A percentile compares a stretch with the other conserved stretches of the same genome.
phyloP scores from a whole-genome alignment of 331 rosid genomes.

The Prunus yedoensis region DNA sequence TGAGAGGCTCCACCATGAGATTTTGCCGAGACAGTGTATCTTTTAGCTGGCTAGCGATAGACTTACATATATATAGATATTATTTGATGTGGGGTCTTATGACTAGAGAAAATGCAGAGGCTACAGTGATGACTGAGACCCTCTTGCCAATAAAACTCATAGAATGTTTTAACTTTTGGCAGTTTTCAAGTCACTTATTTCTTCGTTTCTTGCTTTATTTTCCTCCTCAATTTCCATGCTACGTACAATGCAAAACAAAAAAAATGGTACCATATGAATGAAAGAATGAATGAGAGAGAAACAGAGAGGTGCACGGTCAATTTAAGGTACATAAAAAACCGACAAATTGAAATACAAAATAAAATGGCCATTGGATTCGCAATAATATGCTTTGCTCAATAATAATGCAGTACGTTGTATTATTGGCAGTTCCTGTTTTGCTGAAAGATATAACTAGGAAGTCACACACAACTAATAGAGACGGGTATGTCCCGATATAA shows the following conservation, averaged over 20 bases:
- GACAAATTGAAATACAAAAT: background rate
- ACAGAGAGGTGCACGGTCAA: background rate
- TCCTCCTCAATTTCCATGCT: background rate
- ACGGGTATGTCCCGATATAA: too few species aligned
- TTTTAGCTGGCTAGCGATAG: background rate
- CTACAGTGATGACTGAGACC: background rate
- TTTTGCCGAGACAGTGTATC: background rate
- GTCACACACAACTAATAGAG: too few species aligned
- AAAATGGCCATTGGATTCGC: constrained; percentile 15
- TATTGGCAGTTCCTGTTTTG: background rate
- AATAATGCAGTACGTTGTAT: background rate
- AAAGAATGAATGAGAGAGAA: background rate
- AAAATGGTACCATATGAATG: background rate
- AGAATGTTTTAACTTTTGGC: background rate
- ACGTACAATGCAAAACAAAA: too few species aligned
- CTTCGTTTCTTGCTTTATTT: background rate
- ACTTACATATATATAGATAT: background rate
- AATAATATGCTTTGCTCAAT: background rate
- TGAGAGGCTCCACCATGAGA: background rate
- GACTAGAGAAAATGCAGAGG: background rate
- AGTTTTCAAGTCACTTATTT: background rate
- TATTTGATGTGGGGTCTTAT: background rate
- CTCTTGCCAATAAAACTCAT: too few species aligned
- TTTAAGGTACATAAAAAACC: background rate
- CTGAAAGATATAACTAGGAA: background rate